Conservation (phyloP, 2,329 filamentous ascomycete species). For the Diaporthe vexans region DNA sequence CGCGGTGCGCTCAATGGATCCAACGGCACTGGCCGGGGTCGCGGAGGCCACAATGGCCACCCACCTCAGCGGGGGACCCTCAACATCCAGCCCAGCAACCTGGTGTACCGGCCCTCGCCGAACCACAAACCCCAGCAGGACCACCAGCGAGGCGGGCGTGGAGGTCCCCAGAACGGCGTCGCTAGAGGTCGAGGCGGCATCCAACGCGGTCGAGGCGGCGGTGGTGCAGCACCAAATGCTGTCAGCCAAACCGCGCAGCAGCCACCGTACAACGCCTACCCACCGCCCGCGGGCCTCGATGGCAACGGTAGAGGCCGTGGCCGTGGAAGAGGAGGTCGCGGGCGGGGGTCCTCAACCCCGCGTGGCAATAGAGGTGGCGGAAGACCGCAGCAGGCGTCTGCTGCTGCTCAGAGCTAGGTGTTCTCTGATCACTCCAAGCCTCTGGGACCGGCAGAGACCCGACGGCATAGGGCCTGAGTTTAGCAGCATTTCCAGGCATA, state of each 20-base stretch:
- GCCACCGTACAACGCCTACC: slow-evolving; percentile 67
- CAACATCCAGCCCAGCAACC: slow-evolving; percentile 64
- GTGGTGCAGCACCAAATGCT: slow-evolving; percentile 39
- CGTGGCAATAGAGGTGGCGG: slow-evolving; percentile 40
- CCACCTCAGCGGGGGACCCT: slow-evolving; percentile 47
- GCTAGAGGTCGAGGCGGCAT: slow-evolving; percentile 49
- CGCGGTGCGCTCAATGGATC: slow-evolving; percentile 68
- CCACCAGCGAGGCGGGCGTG: slow-evolving; percentile 35
- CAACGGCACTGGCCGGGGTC: slow-evolving; percentile 53
- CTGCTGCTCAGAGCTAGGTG: slow-evolving; percentile 39
- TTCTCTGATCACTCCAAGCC: not conserved
- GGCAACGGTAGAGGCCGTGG: slow-evolving; percentile 59
- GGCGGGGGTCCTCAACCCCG: slow-evolving; percentile 38
- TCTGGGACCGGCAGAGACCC: not conserved
- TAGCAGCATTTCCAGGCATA: not conserved
- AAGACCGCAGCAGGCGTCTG: slow-evolving; percentile 35
- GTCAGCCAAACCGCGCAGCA: slow-evolving; percentile 27
- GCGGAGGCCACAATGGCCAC: slow-evolving; percentile 51
- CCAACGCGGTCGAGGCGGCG: slow-evolving; percentile 43
- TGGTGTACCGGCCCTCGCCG: slow-evolving; percentile 63
- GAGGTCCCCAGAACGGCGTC: slow-evolving; percentile 42
- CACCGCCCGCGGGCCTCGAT: slow-evolving; percentile 72
- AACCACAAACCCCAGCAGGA: slow-evolving; percentile 48
- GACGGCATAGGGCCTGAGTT: not conserved
- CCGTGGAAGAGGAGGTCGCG: slow-evolving; percentile 52